Percentiles rank a stretch among this genome's conserved stretches.
Evolutionary conservation across 345 rosid species (phyloP).

Genomic region (Garcia nutans): DNA sequence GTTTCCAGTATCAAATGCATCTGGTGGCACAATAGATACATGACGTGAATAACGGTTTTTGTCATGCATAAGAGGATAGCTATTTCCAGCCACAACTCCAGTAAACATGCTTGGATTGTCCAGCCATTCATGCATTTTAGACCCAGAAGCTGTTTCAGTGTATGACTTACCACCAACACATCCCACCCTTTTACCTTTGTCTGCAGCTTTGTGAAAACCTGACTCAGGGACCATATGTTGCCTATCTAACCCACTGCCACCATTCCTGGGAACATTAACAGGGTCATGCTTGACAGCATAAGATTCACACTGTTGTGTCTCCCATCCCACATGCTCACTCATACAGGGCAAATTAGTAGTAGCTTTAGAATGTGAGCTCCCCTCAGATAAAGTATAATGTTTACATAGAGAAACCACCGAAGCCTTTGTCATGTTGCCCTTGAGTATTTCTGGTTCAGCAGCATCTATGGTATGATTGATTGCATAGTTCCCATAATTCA

Average conservation of each 20-base stretch:
- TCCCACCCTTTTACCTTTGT: constrained; percentile 28
- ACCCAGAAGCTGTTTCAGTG: constrained; percentile 19
- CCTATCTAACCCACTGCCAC: constrained; percentile 22
- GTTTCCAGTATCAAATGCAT: constrained; percentile 27
- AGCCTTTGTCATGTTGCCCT: constrained; percentile 14
- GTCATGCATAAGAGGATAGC: constrained; percentile 19
- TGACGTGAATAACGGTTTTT: constrained; percentile 10
- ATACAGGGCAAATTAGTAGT: constrained; percentile 12
- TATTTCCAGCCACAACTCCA: constrained; percentile 22
- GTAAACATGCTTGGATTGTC: constrained; percentile 14
- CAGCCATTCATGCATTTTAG: constrained; percentile 27
- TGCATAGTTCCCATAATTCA: constrained; percentile 22
- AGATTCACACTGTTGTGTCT: constrained; percentile 23
- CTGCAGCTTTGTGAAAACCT: constrained; percentile 28
- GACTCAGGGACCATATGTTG: constrained; percentile 24
- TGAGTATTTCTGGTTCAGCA: constrained; percentile 18
- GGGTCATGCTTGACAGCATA: constrained; percentile 23
- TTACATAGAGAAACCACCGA: constrained; percentile 17
- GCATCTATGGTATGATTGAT: constrained; percentile 8
- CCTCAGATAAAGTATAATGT: constrained; percentile 18
- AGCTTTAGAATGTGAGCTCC: constrained; percentile 17
- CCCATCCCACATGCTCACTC: constrained; percentile 20
- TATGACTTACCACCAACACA: constrained; percentile 22
- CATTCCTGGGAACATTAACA: constrained; percentile 17
- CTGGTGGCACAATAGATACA: constrained; percentile 17